Conservation (phyloP, 176 grass and related monocot species). For the Carex littledalei region DNA sequence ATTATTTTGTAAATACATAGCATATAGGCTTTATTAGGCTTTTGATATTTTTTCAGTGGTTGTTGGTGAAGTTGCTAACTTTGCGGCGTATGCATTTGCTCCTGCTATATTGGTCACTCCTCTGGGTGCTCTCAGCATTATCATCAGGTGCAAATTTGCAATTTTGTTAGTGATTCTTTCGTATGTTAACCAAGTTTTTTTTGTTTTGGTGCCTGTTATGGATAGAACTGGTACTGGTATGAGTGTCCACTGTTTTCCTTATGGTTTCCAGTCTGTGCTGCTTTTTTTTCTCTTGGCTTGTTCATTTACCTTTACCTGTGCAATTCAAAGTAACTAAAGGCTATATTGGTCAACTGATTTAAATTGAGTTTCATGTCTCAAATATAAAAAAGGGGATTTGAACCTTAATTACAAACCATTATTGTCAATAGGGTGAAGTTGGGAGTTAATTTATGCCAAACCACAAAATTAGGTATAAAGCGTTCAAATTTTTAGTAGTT, state of each 20-base stretch:
- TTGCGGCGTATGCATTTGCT: slow-evolving; percentile 97
- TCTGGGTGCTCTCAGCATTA: slow-evolving; percentile 94
- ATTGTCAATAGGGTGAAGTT: background rate
- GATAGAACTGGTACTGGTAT: background rate
- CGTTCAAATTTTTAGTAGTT: background rate
- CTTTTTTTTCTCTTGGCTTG: background rate
- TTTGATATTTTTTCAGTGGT: slow-evolving; percentile 53
- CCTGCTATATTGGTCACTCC: slow-evolving; percentile 96
- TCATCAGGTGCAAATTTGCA: slow-evolving; percentile 51
- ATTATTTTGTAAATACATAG: slow-evolving; percentile 21
- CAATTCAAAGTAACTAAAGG: background rate
- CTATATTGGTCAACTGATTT: background rate
- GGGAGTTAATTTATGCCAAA: background rate
- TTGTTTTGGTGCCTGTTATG: background rate
- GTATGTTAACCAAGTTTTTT: background rate
- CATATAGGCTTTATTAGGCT: background rate
- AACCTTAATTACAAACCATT: background rate
- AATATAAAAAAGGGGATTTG: background rate
- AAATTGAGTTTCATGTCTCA: background rate
- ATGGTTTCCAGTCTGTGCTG: background rate
- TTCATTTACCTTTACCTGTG: background rate
- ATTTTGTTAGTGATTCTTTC: background rate
- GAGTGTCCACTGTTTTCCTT: background rate
- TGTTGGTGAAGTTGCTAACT: slow-evolving; percentile 95
- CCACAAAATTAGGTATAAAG: background rate